A percentile compares a stretch with the other conserved stretches of the same genome.
Conservation (phyloP, 1,284 basidiomycete species). For the Megacollybia platyphylla region DNA sequence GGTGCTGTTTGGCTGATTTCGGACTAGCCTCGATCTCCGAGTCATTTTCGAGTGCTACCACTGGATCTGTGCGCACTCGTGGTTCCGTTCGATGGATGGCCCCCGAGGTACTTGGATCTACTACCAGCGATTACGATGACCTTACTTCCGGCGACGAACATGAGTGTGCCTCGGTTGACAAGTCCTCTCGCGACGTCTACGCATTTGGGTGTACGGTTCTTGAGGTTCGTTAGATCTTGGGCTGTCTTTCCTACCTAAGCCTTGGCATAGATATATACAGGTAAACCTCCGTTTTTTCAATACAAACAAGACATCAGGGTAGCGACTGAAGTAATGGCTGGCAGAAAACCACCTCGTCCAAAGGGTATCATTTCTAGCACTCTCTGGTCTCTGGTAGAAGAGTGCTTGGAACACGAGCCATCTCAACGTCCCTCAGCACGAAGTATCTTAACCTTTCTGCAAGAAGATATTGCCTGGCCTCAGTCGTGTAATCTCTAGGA, state of each 20-base stretch:
- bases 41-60: neutral
- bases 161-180: neutral
- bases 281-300: neutral
- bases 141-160: no score
- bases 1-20: conserved; percentile 1
- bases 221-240: neutral
- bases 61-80: neutral
- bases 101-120: neutral
- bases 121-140: neutral
- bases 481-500: no score
- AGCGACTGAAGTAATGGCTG: neutral
- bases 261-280: neutral
- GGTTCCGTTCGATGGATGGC: conserved; percentile 1
- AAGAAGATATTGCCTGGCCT: neutral
- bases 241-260: neutral
- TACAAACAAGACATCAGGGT: neutral
- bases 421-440: conserved; percentile 5
- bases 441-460: neutral
- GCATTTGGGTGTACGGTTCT: conserved; percentile 1
- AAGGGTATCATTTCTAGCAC: neutral
- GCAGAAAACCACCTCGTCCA: neutral
- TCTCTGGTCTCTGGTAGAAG: neutral
- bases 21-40: neutral
- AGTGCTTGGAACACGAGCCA: neutral
- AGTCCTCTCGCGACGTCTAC: neutral